Base-by-base conservation (phyloP, 2,329 filamentous ascomycete species). In the Penicillium psychrosexuale region DNA sequence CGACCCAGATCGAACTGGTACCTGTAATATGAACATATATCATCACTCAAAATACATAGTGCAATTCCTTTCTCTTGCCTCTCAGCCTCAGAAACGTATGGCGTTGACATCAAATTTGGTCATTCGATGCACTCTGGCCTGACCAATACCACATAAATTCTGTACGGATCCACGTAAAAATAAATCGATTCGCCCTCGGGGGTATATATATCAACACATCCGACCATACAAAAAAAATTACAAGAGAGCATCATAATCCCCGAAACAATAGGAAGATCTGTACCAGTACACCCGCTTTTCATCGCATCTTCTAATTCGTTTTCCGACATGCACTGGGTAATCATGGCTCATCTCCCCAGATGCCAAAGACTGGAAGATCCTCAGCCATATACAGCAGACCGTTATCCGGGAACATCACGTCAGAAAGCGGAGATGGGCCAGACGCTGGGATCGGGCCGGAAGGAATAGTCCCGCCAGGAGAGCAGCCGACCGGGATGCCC, bases 341-440 rank as follows among this genome's bases (percentile, higher is more conserved):
- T 62, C 57, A 66, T 12, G 59, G 36, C 19, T 71, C 61, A 1
- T 59, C 68, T 47, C 57, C 64, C 66, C 69, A 72, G 6, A 70
- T 59, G 3, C 69, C 69, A 51, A 71, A 70, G 1, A 68, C 63
- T 0, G 68, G 66, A 8, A 71, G 56, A 50, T 71, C 69, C 31
- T 72, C 69, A 0, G 69, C 69, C 66, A 70, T 69, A 33, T 72
- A 72, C 7, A 72, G 51, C 13, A 72, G 58, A 1, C 69, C 69
- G 38, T 70, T 70, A 5, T 70, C 69, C 0, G 69, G 64, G 15
- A 72, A 60, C 5, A 72, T 63, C 37, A 70, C 57, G 51, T 70
- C 69, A 3, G 69, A 72, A 3, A 70, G 56, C 1, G 69, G 69
- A 1, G 69, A 71, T 13, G 67, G 69, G 6, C 66, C 59, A 6